Base-by-base conservation (phyloP, 495 filamentous ascomycete species). In the Neurospora sublineolata region DNA sequence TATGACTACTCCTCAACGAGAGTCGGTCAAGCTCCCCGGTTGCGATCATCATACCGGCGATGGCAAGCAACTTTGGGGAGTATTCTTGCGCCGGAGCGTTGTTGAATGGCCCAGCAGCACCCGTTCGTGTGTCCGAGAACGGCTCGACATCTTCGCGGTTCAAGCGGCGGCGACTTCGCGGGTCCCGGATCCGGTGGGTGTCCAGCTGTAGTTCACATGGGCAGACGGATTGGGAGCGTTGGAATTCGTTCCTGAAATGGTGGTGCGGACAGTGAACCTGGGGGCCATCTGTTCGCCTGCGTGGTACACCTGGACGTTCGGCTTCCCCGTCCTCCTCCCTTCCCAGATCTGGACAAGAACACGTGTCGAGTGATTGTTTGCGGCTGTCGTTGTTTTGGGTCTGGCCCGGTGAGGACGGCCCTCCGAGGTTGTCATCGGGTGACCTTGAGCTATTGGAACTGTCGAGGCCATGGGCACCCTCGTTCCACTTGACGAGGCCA, bases 31-130 rank as follows among this genome's bases (percentile, higher is more conserved):
- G 72, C 60, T 76, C 75, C 1, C 68, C 75, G n/a, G 72, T 71
- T 10, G 76, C 75, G n/a, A 78, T 72, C 72, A 73, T 76, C 52
- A 78, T 67, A 23, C 75, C 75, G n/a, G 72, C 75, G 8, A 75
- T 71, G 20, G 76, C 76, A 16, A 78, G 72, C 3, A 72, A 36
- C 36, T 71, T 69, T 0, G 71, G 68, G 52, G 52, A 60, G 52
- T 60, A 60, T 14, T 33, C 52, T 60, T 44, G 68, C 9, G 36
- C 30, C 3, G 67, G 46, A n/a, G 68, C 40, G 23, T 70, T 70
- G 36, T 38, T 30, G 27, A 73, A 58, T 8, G 46, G 68, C 3
- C 18, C 46, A 1, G 64, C 38, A 3, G 30, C 33, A 5, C 52
- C 52, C 6, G 52, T 60, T 18, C 18, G 37, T 12, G 68, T 33